Evolutionary conservation across 2,329 filamentous ascomycete genomes (phyloP).

Genomic region (Scedosporium minutisporum): DNA sequence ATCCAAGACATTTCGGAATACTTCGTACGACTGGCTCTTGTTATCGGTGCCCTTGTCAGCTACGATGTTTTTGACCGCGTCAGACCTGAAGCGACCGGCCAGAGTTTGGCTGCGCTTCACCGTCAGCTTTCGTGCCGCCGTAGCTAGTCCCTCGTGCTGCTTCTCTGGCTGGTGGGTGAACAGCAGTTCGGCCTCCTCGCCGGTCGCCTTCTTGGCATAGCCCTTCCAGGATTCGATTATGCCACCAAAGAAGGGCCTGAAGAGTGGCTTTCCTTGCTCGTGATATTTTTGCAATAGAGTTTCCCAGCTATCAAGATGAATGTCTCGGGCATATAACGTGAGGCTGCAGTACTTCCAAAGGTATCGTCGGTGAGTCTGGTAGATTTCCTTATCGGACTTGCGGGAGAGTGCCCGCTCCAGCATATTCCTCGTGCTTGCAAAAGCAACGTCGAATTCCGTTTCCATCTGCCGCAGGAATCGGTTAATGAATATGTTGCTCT

Average conservation of each 20-base stretch:
- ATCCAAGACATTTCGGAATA: constrained; percentile 70
- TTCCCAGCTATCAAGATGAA: constrained; percentile 75
- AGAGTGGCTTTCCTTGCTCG: constrained; percentile 63
- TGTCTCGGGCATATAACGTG: constrained; percentile 79
- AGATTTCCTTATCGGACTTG: constrained; percentile 68
- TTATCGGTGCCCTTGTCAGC: constrained; percentile 53
- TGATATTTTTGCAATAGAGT: constrained; percentile 72
- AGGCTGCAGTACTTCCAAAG: constrained; percentile 85
- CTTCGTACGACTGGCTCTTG: constrained; percentile 66
- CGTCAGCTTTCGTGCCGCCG: constrained; percentile 77
- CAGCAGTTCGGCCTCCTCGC: constrained; percentile 74
- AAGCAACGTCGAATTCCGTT: constrained; percentile 66
- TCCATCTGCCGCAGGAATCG: constrained; percentile 76
- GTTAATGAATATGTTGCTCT: constrained; percentile 67
- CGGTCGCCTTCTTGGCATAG: constrained; percentile 62
- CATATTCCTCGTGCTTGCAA: constrained; percentile 58
- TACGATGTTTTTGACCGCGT: constrained; percentile 40
- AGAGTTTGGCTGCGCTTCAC: constrained; percentile 89
- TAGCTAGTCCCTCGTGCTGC: constrained; percentile 68
- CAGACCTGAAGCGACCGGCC: constrained; percentile 62
- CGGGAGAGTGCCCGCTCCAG: constrained; percentile 50
- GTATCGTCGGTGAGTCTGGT: constrained; percentile 57
- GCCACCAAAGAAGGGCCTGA: constrained; percentile 72
- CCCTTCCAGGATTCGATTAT: constrained; percentile 72
- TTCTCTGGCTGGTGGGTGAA: constrained; percentile 80